Conservation (phyloP, 495 filamentous ascomycete genomes). For the Neurospora discreta region DNA sequence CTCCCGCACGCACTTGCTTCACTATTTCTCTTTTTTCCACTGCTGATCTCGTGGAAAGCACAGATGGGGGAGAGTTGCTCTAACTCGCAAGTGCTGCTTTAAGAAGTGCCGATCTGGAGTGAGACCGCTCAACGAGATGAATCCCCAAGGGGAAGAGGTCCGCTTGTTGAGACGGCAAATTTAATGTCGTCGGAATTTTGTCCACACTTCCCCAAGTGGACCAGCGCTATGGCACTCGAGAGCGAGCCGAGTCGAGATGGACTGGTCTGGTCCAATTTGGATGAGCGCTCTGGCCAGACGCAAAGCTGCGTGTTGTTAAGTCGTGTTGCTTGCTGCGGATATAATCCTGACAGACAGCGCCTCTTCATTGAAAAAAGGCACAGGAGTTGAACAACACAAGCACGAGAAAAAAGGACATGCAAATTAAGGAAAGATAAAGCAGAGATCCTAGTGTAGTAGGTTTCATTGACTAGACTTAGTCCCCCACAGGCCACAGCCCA, state of each 20-base stretch:
- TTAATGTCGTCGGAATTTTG: neutral
- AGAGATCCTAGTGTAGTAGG: neutral
- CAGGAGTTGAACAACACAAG: too few relatives aligned
- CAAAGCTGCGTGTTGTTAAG: neutral
- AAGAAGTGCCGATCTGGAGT: neutral
- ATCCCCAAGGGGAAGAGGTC: neutral
- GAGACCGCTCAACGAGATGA: neutral
- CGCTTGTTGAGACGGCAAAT: neutral
- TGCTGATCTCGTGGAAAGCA: neutral
- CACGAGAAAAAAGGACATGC: neutral
- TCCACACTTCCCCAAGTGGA: neutral
- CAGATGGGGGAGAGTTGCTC: neutral
- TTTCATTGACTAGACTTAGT: neutral
- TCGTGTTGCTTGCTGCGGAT: neutral
- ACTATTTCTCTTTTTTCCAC: neutral
- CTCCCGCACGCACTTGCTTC: neutral
- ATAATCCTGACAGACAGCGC: neutral
- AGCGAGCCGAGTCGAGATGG: neutral
- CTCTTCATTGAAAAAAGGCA: too few relatives aligned
- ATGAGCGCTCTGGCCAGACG: neutral
- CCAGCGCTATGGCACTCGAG: neutral
- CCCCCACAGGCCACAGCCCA: neutral
- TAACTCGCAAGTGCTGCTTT: neutral
- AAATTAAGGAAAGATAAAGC: neutral
- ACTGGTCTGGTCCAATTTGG: neutral